Evolutionary conservation across 139 green algal species (phyloP), one percentile per base, ranked within the genome.

Genomic region (Chlamydomonas sp.): DNA sequence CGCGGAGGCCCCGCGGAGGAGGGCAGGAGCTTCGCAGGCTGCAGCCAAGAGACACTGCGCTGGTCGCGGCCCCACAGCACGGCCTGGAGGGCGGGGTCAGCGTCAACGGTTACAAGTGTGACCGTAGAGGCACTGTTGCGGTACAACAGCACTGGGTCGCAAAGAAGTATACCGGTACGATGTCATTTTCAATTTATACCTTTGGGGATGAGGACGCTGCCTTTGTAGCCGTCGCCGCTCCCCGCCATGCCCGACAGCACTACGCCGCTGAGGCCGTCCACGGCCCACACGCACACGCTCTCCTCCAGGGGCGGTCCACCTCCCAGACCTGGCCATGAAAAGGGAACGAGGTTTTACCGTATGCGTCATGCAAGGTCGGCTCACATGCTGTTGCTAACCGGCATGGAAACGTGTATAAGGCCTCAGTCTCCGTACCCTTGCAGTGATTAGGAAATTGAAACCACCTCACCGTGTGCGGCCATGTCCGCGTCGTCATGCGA

Each of bases 201-300:
- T 87, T 87, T 5, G 83, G 83, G 1, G 83, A 81, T 8, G 77
- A 62, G 0, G 78, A 17, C 4, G 74, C 78, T 87, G 49, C 18
- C 84, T 31, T 5, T 10, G n/a, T 63, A 77, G 63, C 62, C 74
- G 6, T 86, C 63, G 7, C 60, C 49, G 68, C 86, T 64, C 14
- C 90, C 20, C 0, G 86, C 61, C 90, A 94, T 79, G n/a, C 92
- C 93, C 17, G 79, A 86, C 62, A 96, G 90, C 64, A 94, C 89
- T 2, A 95, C 92, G 12, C 91, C 88, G 1, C 84, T 76, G 60
- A 96, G 87, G 31, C 93, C 90, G 78, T 95, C 92, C 17, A 96
- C 89, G 2, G 91, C 94, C 92, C 92, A 96, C 66, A 96, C 80
- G 61, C 89, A 92, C 89, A 96, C 81, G 3, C 88, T 79, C 63